Evolutionary conservation across 805 yeast genomes (phyloP), one percentile per base, ranked within the genome.

Genomic region (Candida manassasensis): DNA sequence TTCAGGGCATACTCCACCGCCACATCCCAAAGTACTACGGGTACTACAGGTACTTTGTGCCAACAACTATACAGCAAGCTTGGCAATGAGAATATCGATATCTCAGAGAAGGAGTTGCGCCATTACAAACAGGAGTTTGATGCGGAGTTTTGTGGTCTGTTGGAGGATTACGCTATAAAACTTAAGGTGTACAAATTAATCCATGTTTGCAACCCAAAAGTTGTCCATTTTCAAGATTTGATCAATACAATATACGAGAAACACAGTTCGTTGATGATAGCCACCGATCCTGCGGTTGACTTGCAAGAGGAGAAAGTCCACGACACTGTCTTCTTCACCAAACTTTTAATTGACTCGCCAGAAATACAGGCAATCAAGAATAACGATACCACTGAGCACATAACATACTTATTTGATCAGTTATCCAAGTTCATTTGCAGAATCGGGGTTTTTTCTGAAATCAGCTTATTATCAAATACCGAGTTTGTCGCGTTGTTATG

Each of bases 401-500:
- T 26, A 6, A 19, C 21, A 12, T 30, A 30, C 14, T 12, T 30
- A 5, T 48, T 48, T 22, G 55, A 60, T 32, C 40, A 38, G 15
- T 40, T 65, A 8, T 47, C 70, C 12, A 29, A 39, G 13, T 59
- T 64, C 40, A 48, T 63, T 12, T 35, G 50, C 24, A 43, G 44
- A 2, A 27, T 66, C 10, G 49, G 49, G 37, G 24, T 40, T 19
- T 65, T 64, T 35, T 49, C 62, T 1, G 34, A 38, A 9, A 42
- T 62, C 27, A 45, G 53, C 15, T 38, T 63, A 36, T 41, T 57
- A 3, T 27, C 47, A 3, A 40, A 48, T 14, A 55, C 57, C 2
- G 55, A 54, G 24, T 53, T 64, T 32, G 41, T 60, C 3, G 64
- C 67, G 4, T 47, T 67, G 17, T 47, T 67, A 6, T 60, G 67